Percentiles rank a stretch among this genome's conserved stretches.
phyloP scores from a whole-genome alignment of 2,329 filamentous ascomycete species.

The Talaromyces sp. region DNA sequence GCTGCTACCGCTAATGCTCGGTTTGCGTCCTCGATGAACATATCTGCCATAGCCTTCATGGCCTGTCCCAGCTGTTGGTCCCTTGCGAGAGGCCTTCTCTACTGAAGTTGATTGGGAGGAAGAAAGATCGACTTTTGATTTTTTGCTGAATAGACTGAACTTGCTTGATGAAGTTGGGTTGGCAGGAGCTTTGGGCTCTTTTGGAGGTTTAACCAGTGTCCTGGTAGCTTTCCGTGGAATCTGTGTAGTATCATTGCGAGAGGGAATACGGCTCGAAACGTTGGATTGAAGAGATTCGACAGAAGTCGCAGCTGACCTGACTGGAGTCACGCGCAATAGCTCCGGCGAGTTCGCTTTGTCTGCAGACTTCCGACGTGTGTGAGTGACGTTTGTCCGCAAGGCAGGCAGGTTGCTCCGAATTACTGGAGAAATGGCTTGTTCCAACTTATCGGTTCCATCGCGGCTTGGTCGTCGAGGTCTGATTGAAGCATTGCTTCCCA shows the following conservation, averaged over 20 bases:
- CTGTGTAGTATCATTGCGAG: constrained; percentile 32
- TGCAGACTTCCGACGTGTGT: constrained; percentile 50
- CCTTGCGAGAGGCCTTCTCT: constrained; percentile 63
- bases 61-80: constrained; percentile 86
- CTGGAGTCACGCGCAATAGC: constrained; percentile 26
- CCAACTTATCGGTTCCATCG: constrained; percentile 63
- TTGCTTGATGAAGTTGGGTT: constrained; percentile 50
- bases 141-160: constrained; percentile 75
- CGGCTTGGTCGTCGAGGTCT: constrained; percentile 64
- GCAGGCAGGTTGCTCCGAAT: constrained; percentile 55
- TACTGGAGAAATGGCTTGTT: constrained; percentile 52
- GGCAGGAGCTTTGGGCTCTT: constrained; percentile 30
- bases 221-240: constrained; percentile 29
- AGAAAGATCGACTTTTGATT: constrained; percentile 62
- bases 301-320: constrained; percentile 34
- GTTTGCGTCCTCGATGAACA: constrained; percentile 42
- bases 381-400: constrained; percentile 44
- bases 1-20: constrained; percentile 38
- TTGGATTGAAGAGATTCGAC: constrained; percentile 39
- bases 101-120: constrained; percentile 51
- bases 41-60: constrained; percentile 65
- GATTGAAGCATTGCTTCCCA: constrained; percentile 21
- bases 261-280: constrained; percentile 30
- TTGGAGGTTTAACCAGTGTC: constrained; percentile 36
- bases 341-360: constrained; percentile 40